Base-by-base conservation (phyloP, 2,329 filamentous ascomycete genomes). In the Colletotrichum sansevieriae region DNA sequence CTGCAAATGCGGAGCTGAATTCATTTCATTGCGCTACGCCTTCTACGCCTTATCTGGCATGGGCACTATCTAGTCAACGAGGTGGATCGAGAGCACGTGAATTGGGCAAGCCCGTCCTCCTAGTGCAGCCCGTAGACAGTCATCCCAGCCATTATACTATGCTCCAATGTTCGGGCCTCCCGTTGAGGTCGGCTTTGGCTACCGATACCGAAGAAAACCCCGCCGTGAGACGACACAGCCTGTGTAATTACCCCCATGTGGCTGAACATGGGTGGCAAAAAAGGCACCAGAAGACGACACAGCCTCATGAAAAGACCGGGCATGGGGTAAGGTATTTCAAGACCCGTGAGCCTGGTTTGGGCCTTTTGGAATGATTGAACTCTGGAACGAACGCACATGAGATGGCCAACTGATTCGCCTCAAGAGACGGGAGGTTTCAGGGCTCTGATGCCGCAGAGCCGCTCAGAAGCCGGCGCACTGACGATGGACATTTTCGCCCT, bases 181-280 rank as follows among this genome's bases (percentile, higher is more conserved):
- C 33, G 43, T 33, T 41, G 33, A 29, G 13, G 47, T 49, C 13
- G 33, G 56, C 6, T 5, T 11, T 37, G 22, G 54, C 11, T n/a
- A 25, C 35, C 15, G 18, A 29, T 20, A 44, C 46, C 60, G 46
- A 46, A 63, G 33, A 29, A 29, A 29, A 37, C 37, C 52, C 46
- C 52, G 35, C 46, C 54, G 61, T 47, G 65, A 68, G 62, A 54
- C 52, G 35, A 39, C 18, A 18, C 18, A 18, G 18, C 18, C 18
- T 18, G 18, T 18, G 18, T 18, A 18, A 18, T 18, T 18, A 18
- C 18, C 18, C 18, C 18, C 18, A 18, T 18, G 2, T 18, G 18
- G 18, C 18, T 18, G 18, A 18, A 18, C 18, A 18, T 18, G 18
- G 18, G 18, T 18, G 18, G 18, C 18, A 18, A 18, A 18, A 18